Percentiles rank a stretch among this genome's conserved stretches.
Evolutionary conservation across 1,284 basidiomycete species (phyloP).

Genomic region (Cryptococcus maquisensis): DNA sequence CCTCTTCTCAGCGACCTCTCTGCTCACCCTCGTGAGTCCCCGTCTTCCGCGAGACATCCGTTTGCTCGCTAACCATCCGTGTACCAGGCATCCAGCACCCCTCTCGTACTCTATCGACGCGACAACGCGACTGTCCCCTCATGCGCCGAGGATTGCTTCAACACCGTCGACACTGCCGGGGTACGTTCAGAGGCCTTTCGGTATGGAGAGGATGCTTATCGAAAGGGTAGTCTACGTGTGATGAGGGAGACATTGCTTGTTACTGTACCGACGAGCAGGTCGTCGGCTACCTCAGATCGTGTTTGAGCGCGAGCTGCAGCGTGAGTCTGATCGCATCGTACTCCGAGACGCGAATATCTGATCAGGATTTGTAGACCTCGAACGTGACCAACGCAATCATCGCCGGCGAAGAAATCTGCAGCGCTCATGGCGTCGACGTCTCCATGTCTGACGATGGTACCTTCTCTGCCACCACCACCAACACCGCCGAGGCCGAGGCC

Average conservation of each 20-base stretch:
- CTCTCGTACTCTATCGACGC: neutral
- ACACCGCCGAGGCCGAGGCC: neutral
- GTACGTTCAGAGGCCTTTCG: slow-evolving; percentile 5
- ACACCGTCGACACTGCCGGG: slow-evolving; percentile 6
- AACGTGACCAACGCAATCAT: slow-evolving; percentile 9
- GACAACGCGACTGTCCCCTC: slow-evolving; percentile 6
- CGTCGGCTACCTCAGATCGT: slow-evolving; percentile 14
- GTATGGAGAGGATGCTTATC: neutral
- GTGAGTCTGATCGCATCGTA: slow-evolving; percentile 5
- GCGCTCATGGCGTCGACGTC: slow-evolving; percentile 4
- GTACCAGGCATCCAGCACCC: neutral
- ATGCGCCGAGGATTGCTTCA: slow-evolving; percentile 16
- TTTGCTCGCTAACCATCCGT: too few species aligned
- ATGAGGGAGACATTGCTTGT: slow-evolving; percentile 14
- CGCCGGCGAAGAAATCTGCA: slow-evolving; percentile 16
- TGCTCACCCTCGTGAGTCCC: too few species aligned
- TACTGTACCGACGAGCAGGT: slow-evolving; percentile 12
- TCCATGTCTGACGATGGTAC: neutral
- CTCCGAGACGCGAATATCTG: neutral
- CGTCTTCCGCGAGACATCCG: too few species aligned
- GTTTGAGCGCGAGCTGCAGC: slow-evolving; percentile 14
- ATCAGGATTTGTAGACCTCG: slow-evolving; percentile 6
- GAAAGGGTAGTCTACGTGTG: slow-evolving; percentile 6
- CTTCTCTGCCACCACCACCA: neutral
- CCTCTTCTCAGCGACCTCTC: too few species aligned